Percentiles rank a stretch among this genome's conserved stretches.
Evolutionary conservation across 805 yeast species (phyloP).

Genomic region (Vanderwaltozyma tropicalis): DNA sequence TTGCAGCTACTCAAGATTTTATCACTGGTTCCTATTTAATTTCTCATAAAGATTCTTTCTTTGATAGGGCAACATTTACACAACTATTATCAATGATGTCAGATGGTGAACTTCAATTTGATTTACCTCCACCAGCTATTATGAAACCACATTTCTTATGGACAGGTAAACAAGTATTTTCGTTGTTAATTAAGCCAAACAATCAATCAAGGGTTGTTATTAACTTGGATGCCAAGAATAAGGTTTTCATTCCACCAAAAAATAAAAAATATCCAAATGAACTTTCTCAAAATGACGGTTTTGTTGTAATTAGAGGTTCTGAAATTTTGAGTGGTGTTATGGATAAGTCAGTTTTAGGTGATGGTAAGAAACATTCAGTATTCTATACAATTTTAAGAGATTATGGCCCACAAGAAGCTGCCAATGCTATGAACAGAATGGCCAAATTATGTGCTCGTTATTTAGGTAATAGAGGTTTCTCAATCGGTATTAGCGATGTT

Average conservation of each 20-base stretch:
- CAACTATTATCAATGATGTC: constrained; percentile 92
- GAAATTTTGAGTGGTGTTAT: constrained; percentile 83
- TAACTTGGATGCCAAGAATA: constrained; percentile 89
- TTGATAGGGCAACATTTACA: constrained; percentile 73
- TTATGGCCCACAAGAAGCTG: constrained; percentile 94
- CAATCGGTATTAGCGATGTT: constrained; percentile 95
- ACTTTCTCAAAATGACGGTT: constrained; percentile 97
- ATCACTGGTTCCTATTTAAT: constrained; percentile 92
- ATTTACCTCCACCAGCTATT: constrained; percentile 90
- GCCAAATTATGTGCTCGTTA: constrained; percentile 96
- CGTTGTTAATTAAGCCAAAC: constrained; percentile 79
- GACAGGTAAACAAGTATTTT: constrained; percentile 97
- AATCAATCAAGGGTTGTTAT: constrained; percentile 64
- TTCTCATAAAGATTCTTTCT: constrained; percentile 88
- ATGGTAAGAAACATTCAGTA: constrained; percentile 94
- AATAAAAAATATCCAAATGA: constrained; percentile 62
- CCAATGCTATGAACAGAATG: constrained; percentile 95
- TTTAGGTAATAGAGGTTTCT: constrained; percentile 90
- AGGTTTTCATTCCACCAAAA: constrained; percentile 73
- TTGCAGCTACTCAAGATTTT: constrained; percentile 99
- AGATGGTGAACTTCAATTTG: constrained; percentile 80
- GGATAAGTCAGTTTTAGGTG: constrained; percentile 95
- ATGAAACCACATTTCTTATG: constrained; percentile 81
- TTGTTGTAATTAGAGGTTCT: constrained; percentile 80
- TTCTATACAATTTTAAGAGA: constrained; percentile 92